A percentile compares a stretch with the other conserved stretches of the same genome.
Conservation (phyloP, 805 yeast genomes). For the Pichia ethanolica region DNA sequence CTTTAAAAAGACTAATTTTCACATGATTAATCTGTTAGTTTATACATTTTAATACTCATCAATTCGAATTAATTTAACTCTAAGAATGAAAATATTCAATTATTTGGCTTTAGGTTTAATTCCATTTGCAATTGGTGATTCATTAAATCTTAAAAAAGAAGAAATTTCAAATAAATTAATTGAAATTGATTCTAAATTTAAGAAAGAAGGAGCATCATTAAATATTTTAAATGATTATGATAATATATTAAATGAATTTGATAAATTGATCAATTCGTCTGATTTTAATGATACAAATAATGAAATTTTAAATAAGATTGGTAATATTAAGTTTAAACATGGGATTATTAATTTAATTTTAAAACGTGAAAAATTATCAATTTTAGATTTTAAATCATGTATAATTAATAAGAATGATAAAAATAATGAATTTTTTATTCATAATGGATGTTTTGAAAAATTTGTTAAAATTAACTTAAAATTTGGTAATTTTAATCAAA, state of each 20-base stretch:
- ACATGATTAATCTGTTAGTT: too few relatives aligned
- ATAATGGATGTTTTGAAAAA: slow-evolving; percentile 40
- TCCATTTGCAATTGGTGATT: neutral
- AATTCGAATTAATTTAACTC: too few relatives aligned
- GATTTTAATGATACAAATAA: neutral
- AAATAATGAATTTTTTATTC: slow-evolving; percentile 22
- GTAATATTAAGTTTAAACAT: slow-evolving; percentile 45
- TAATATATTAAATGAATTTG: slow-evolving; percentile 7
- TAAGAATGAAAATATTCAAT: neutral
- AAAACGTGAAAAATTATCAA: slow-evolving; percentile 46
- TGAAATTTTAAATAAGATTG: slow-evolving; percentile 22
- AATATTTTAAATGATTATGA: slow-evolving; percentile 22
- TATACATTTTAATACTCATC: too few relatives aligned
- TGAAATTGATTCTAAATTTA: slow-evolving; percentile 13
- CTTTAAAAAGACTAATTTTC: too few relatives aligned
- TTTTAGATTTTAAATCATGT: slow-evolving; percentile 43
- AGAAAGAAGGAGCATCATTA: slow-evolving; percentile 23
- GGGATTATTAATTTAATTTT: slow-evolving; percentile 55
- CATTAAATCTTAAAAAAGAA: neutral
- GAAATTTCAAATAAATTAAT: slow-evolving; percentile 2
- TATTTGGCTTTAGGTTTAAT: neutral
- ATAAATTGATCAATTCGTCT: neutral
- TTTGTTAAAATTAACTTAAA: slow-evolving; percentile 43
- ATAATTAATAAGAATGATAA: slow-evolving; percentile 23
- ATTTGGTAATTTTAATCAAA: slow-evolving; percentile 32